Base-by-base conservation (phyloP, 495 filamentous ascomycete genomes). In the Penicillium egyptiacum region DNA sequence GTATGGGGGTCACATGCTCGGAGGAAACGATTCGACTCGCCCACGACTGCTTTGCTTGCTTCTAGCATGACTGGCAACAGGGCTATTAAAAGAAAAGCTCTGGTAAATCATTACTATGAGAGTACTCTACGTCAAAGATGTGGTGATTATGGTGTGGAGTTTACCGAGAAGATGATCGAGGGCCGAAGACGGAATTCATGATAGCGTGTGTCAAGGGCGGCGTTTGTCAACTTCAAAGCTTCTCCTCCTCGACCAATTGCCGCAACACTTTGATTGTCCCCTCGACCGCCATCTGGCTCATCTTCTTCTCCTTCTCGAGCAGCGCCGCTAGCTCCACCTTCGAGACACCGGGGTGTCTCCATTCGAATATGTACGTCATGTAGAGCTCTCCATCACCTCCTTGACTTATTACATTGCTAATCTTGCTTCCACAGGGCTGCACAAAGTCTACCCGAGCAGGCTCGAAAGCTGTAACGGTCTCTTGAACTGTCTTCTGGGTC, bases 321-420 rank as follows among this genome's bases (percentile, higher is more conserved):
- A 69, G 39, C 23, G 62, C 63, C 48, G 61, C 57, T 51, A 70
- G 53, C 11, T 72, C 72, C 20, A 71, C 72, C 45, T 61, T 48
- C 12, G 67, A 61, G 12, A 73, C 58, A 5, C 73, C 67, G 0
- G 72, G 69, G 48, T 81, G 68, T 12, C 65, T 67, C 74, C 78
- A 81, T 52, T 83, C 79, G 55, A 83, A 85, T 17, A 77, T 75
- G 60, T 81, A 85, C 4, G 82, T 85, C 70, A 85, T 70, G 25
- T 74, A 72, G 7, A 81, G 60, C 26, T 79, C 77, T 7, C 71
- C 73, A 20, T 55, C 53, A 7, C 66, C 59, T 2, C 81, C 79
- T 19, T 77, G 68, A 28, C 77, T 81, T 20, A 85, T 59, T 8
- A 81, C 71, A 59, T 85, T 85, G 41, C 68, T 74, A 40, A 82